Evolutionary conservation across 192 early-diverging fungal genomes (phyloP), one percentile per base, ranked within the genome.

Genomic region (Coemansia sp.): DNA sequence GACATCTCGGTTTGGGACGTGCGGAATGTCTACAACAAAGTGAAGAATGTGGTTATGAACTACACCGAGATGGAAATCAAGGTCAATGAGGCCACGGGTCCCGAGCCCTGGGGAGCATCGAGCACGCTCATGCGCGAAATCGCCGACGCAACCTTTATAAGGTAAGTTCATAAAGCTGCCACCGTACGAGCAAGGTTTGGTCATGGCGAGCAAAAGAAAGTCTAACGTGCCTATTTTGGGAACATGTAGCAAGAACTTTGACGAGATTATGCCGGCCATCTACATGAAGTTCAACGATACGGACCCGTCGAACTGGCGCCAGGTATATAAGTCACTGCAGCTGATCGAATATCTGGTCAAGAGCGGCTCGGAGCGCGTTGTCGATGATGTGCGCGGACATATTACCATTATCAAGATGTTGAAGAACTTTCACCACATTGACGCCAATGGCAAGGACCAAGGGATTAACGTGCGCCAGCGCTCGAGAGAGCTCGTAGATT

Each of bases 391-490:
- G 62, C 86, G 91, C 13, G 83, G 90, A 21, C 93, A 94, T 63
- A 87, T 95, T 36, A 92, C 94, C n/a, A 92, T 91, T 35, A 85
- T 99, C 67, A 97, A 94, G 68, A 89, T 90, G 45, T 84, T 96
- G 60, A 85, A 89, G 61, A 95, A 87, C 84, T 99, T 95, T 69
- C 88, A 94, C 59, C 94, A 89, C 63, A 85, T 95, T 31, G 96
- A 98, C 70, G 93, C 94, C 27, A 94, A 95, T 67, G 90, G 90
- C 72, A 99, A 99, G 72, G 97, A 99, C 76, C 95, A 99, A 77
- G 97, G 97, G 6, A 89, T 99, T 57, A 98, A 98, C 67, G 91
- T 94, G 94, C 89, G 72, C 67, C 75, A 83, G 60, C 87, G 97
- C 9, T 92, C 96, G 14, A 95, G 93, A 68, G 95, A 98, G 81